phyloP scores from a whole-genome alignment of 164 flowering plant species.

The Magnolia sinica region DNA sequence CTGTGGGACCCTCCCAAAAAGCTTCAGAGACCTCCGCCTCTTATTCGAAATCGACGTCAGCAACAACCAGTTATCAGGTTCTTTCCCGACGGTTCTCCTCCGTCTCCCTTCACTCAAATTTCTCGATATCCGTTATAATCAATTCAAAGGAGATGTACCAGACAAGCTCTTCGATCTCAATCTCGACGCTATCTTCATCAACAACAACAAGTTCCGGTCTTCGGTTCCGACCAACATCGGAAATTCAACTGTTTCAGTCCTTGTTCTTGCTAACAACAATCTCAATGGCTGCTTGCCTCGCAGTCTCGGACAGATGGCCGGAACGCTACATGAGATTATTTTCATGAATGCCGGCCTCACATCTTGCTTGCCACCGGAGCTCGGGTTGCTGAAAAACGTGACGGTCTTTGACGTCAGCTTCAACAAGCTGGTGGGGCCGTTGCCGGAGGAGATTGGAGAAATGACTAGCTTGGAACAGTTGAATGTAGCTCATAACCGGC shows the following conservation, averaged over 20 bases:
- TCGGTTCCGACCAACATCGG: slow-evolving; percentile 68
- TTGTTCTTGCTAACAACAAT: slow-evolving; percentile 69
- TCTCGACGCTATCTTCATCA: slow-evolving; percentile 67
- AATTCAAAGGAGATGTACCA: slow-evolving; percentile 69
- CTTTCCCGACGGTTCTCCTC: slow-evolving; percentile 54
- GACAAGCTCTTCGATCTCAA: slow-evolving; percentile 47
- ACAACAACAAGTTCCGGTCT: slow-evolving; percentile 56
- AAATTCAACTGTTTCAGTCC: slow-evolving; percentile 70
- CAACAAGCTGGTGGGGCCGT: slow-evolving; percentile 50
- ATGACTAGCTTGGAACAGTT: slow-evolving; percentile 71
- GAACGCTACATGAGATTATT: slow-evolving; percentile 63
- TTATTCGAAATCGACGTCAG: slow-evolving; percentile 70
- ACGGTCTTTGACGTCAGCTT: slow-evolving; percentile 79
- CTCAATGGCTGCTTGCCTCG: slow-evolving; percentile 66
- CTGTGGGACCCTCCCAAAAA: slow-evolving; percentile 54
- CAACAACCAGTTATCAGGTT: slow-evolving; percentile 69
- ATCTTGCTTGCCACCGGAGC: slow-evolving; percentile 56
- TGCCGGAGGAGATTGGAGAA: slow-evolving; percentile 39
- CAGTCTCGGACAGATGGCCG: slow-evolving; percentile 63
- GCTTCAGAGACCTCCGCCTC: slow-evolving; percentile 42
- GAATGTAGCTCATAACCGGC: slow-evolving; percentile 58
- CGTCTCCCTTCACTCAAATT: slow-evolving; percentile 52
- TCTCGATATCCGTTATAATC: slow-evolving; percentile 70
- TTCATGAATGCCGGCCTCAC: slow-evolving; percentile 56
- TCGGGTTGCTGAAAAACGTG: slow-evolving; percentile 46